Evolutionary conservation across 1,284 basidiomycete genomes (phyloP), one percentile per base, ranked within the genome.

Genomic region (Irpex sp.): DNA sequence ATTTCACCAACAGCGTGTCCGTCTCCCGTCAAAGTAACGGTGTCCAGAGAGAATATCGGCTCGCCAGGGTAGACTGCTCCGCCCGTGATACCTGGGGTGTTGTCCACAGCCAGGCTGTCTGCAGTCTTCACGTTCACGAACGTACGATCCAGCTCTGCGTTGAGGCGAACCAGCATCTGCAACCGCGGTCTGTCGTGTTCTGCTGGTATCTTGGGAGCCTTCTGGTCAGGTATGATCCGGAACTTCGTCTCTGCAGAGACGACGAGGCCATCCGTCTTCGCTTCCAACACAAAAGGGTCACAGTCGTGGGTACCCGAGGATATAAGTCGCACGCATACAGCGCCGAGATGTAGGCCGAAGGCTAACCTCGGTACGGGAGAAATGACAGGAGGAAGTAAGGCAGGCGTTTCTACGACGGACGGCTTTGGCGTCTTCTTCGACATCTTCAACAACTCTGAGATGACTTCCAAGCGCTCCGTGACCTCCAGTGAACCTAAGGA

Each of bases 31-130:
- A 83, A 66, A 64, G 88, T 83, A 19, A 90, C 61, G 0, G 78
- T 75, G 59, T 89, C 89, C 56, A 89, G 67, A 0, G 84, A 86
- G 5, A 89, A 65, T 2, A 90, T 65, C 0, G 83, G 76, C 57
- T 75, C 73, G 17, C 67, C 70, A 1, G 71, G 67, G 19, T 70
- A 70, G 15, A 62, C 51, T 5, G 69, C 62, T 1, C 61, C 61
- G 46, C 65, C 68, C 57, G 65, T 61, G 17, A 63, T 62, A 31
- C 63, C 62, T 5, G 47, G 11, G 3, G 61, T 62, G 3, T 58
- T 57, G 33, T 55, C 60, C 43, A 61, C 39, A 43, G 50, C 47
- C 39, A 35, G 46, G 7, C 31, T 54, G 13, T 33, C 26, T 5
- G 26, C 59, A 15, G 57, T 61, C 17, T 60, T 55, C 17, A 73